A percentile compares a stretch with the other conserved stretches of the same genome.
These are phyloP conservation scores for Vigna trinervia DNA, from an alignment of 306 rosid species.

Conservation along the genomic window DNA sequence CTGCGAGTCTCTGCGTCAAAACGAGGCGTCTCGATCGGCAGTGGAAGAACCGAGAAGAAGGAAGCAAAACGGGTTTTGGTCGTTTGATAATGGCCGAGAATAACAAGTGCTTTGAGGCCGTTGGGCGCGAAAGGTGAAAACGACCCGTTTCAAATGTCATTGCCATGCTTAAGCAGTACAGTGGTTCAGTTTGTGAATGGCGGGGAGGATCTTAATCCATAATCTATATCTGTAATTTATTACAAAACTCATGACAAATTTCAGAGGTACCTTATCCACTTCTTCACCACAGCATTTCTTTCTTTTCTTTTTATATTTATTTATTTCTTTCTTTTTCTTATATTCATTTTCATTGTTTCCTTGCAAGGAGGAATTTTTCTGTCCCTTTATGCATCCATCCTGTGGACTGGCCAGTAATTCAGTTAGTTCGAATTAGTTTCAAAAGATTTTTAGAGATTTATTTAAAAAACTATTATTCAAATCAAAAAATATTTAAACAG, in stretches of 20 bases:
- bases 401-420: background rate
- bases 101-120: constrained; percentile 45
- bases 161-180: background rate
- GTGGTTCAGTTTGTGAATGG: constrained; percentile 45
- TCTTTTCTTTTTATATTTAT: background rate
- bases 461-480: no score
- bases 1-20: constrained; percentile 47
- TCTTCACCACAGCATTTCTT: constrained; percentile 43
- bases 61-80: constrained; percentile 49
- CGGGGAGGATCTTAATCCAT: constrained; percentile 43
- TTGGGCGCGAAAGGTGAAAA: constrained; percentile 48
- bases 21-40: constrained; percentile 53
- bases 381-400: constrained; percentile 9
- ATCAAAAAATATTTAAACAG: no score
- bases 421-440: background rate
- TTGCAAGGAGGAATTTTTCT: background rate
- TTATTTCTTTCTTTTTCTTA: background rate
- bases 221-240: background rate
- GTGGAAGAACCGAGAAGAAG: constrained; percentile 48
- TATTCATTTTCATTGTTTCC: background rate
- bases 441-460: no score
- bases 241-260: constrained; percentile 17
- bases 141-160: constrained; percentile 52
- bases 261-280: constrained; percentile 38
- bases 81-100: constrained; percentile 44